Percentiles rank a stretch among this genome's conserved stretches.
These are phyloP conservation scores for Adansonia gregorii DNA, from an alignment of 441 rosid genomes.

Conservation along the genomic window DNA sequence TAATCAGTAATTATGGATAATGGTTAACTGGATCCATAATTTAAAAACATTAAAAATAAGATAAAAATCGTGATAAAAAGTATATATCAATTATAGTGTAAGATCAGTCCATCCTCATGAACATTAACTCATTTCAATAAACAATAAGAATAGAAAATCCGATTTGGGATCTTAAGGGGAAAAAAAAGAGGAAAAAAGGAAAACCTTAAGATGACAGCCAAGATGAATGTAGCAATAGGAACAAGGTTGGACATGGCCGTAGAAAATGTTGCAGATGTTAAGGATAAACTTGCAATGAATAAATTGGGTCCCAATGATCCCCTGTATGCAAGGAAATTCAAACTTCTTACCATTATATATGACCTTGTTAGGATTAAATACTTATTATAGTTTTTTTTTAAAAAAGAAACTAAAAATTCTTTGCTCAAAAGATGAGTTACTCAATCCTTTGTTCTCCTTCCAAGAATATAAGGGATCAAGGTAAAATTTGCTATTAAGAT, in stretches of 20 bases:
- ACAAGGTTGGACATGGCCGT: conserved; percentile 10
- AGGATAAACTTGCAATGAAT: conserved; percentile 16
- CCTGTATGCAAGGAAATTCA: background rate
- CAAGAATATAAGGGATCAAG: too few relatives aligned
- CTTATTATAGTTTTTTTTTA: background rate
- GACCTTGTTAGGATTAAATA: background rate
- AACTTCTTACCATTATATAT: background rate
- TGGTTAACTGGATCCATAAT: too few relatives aligned
- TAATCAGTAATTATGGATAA: background rate
- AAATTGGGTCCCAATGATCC: conserved; percentile 12
- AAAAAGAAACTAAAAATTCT: too few relatives aligned
- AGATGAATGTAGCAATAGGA: conserved; percentile 16
- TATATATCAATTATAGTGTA: background rate
- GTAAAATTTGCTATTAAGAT: too few relatives aligned
- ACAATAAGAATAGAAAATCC: too few relatives aligned
- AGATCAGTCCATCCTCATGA: background rate
- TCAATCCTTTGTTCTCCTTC: too few relatives aligned
- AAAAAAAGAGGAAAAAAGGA: background rate
- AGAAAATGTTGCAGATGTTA: conserved; percentile 14
- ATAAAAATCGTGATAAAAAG: too few relatives aligned
- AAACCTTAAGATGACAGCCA: conserved; percentile 17
- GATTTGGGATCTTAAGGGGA: background rate
- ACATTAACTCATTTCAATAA: background rate
- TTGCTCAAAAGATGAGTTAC: too few relatives aligned
- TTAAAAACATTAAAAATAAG: too few relatives aligned